phyloP scores from a whole-genome alignment of 345 rosid species.

The Camelina laxa region DNA sequence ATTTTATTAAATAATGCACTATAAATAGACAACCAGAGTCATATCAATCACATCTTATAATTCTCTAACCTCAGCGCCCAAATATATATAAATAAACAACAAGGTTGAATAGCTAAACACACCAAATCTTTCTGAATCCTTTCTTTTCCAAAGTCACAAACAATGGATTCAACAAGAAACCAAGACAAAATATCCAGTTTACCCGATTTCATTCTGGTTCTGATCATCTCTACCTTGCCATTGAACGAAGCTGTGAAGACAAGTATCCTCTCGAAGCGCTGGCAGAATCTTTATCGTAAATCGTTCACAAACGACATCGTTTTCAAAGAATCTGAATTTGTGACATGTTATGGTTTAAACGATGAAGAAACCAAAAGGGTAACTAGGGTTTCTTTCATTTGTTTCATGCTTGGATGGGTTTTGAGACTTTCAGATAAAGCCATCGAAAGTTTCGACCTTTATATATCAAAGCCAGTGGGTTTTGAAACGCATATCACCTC shows the following conservation, averaged over 20 bases:
- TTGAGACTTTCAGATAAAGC: not conserved
- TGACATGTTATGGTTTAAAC: not conserved
- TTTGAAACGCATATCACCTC: conserved; percentile 20
- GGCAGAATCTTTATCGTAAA: not conserved
- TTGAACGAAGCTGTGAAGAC: not conserved
- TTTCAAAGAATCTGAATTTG: not conserved
- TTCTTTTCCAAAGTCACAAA: not conserved
- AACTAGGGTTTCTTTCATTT: conserved; percentile 21
- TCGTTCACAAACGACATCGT: not conserved
- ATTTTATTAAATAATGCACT: no score
- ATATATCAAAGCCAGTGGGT: conserved; percentile 38
- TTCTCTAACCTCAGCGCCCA: no score
- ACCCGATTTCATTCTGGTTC: not conserved
- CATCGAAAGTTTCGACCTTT: conserved; percentile 33
- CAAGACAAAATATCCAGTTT: not conserved
- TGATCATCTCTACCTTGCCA: not conserved
- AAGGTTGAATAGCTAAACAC: not conserved
- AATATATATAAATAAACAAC: not conserved
- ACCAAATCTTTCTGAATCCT: not conserved
- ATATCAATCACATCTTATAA: no score
- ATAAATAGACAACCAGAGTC: no score
- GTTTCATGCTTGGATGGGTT: conserved; percentile 20
- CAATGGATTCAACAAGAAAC: conserved; percentile 11
- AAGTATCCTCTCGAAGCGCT: not conserved
- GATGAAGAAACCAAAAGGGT: not conserved